These are phyloP conservation scores for Cutaneotrichosporon dermatis DNA, from an alignment of 1,284 basidiomycete genomes.

Conservation along the genomic window DNA sequence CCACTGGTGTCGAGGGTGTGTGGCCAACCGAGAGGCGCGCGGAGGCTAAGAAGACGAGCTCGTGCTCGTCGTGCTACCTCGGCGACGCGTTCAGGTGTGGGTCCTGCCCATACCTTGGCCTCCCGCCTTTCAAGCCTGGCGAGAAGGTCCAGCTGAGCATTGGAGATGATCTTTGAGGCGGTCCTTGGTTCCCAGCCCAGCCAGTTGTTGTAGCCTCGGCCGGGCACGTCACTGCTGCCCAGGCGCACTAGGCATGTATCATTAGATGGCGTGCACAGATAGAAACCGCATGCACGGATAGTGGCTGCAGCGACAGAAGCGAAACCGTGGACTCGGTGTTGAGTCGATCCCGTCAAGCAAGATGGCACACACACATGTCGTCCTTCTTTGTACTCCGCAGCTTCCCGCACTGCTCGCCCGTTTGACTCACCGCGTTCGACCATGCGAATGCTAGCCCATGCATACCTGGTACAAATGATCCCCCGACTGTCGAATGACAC, in stretches of 20 bases:
- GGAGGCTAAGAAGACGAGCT: slow-evolving; percentile 68
- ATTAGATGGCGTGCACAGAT: no score
- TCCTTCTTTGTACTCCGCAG: no score
- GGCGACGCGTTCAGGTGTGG: slow-evolving; percentile 97
- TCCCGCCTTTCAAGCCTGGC: slow-evolving; percentile 96
- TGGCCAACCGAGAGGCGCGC: slow-evolving; percentile 59
- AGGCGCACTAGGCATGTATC: no score
- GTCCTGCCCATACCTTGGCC: slow-evolving; percentile 89
- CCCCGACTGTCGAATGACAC: background rate
- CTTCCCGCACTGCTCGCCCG: no score
- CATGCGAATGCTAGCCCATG: background rate
- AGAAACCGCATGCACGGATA: no score
- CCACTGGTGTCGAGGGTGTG: slow-evolving; percentile 40
- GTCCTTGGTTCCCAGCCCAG: background rate
- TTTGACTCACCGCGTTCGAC: no score
- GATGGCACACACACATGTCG: no score
- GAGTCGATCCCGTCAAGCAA: no score
- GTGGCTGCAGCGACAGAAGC: no score
- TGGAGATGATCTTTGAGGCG: slow-evolving; percentile 69
- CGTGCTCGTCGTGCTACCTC: slow-evolving; percentile 96
- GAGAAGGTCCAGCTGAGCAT: slow-evolving; percentile 83
- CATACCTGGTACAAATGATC: background rate
- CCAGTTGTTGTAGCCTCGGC: background rate
- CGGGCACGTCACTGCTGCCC: no score
- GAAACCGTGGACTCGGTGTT: no score